Evolutionary conservation across 768 basidiomycete genomes (phyloP).

Genomic region (Lentinula boryana): DNA sequence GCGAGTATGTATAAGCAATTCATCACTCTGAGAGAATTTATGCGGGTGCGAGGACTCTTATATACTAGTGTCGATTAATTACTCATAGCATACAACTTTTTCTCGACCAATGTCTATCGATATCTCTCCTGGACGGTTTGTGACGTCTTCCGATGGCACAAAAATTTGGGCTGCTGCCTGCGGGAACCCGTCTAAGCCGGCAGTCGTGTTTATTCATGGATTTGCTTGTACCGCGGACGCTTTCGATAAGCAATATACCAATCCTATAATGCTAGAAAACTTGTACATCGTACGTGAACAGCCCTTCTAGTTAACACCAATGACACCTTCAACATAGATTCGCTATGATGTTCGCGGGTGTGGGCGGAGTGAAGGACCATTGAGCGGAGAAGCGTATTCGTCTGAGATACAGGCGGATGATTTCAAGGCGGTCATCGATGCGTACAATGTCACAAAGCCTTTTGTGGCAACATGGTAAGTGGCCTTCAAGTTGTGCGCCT

Average conservation of each 20-base stretch:
- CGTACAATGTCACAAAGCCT: slow-evolving; percentile 11
- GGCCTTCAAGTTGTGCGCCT: background rate
- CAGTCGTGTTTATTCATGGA: slow-evolving; percentile 16
- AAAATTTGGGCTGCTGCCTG: slow-evolving; percentile 15
- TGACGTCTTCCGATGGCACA: slow-evolving; percentile 12
- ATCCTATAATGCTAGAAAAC: slow-evolving; percentile 1
- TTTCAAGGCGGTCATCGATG: slow-evolving; percentile 11
- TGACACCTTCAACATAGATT: slow-evolving; percentile 7
- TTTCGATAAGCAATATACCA: slow-evolving; percentile 11
- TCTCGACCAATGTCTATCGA: background rate
- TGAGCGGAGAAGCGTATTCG: slow-evolving; percentile 8
- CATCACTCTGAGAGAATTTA: background rate
- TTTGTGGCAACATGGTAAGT: slow-evolving; percentile 14
- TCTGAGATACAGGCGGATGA: slow-evolving; percentile 13
- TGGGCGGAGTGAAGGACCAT: slow-evolving; percentile 12
- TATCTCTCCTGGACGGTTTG: slow-evolving; percentile 3
- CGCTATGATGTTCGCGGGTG: slow-evolving; percentile 18
- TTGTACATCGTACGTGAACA: slow-evolving; percentile 7
- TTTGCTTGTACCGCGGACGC: slow-evolving; percentile 6
- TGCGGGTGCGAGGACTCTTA: background rate
- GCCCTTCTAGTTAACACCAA: background rate
- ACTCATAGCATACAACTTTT: background rate
- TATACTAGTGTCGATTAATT: background rate
- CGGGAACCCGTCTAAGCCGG: slow-evolving; percentile 15
- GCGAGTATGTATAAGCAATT: background rate